Evolutionary conservation across 768 basidiomycete species (phyloP), one percentile per base, ranked within the genome.

Genomic region (Pulveroboletus sp.): DNA sequence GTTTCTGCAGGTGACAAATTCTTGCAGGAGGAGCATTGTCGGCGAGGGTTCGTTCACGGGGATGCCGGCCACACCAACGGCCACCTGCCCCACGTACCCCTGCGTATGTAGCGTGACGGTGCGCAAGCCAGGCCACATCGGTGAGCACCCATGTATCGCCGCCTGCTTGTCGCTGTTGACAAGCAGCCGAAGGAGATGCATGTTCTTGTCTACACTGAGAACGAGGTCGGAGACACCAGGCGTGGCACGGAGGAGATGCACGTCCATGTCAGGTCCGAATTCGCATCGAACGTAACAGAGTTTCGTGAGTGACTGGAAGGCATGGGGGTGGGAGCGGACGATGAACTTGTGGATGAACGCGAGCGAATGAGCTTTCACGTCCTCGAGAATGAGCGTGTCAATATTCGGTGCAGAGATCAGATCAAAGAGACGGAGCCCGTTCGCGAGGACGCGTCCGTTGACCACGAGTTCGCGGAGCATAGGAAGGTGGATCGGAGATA

Each of bases 161-260:
- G 67, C 67, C 26, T 67, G 66, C 40, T 69, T 67, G 45, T 69
- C 68, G 33, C 68, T 67, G 8, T 68, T 68, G 43, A 68, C 57
- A 21, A 68, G 68, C 47, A 68, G 46, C 41, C 67, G 61, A 0
- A 68, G 27, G 36, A 67, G 57, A 15, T 58, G 66, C 53, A 68
- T 59, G 36, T 67, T 43, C 43, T 57, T 61, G 44, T 66, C 63
- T 28, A 67, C 63, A 41, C 62, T 65, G 11, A 68, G 44, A 30
- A 68, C 61, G 32, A 72, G 60, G 15, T 70, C 60, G 1, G 58
- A 58, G 28, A 73, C 49, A 27, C 55, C 40, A 10, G 72, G 70
- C 6, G 71, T 62, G 6, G 65, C 65, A 30, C 53, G 58, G 31
- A 72, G 62, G 27, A 68, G 51, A 24, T 68, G 62, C 0, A 68